phyloP scores from a whole-genome alignment of 2,329 filamentous ascomycete species.

The Tolypocladium tundrense region DNA sequence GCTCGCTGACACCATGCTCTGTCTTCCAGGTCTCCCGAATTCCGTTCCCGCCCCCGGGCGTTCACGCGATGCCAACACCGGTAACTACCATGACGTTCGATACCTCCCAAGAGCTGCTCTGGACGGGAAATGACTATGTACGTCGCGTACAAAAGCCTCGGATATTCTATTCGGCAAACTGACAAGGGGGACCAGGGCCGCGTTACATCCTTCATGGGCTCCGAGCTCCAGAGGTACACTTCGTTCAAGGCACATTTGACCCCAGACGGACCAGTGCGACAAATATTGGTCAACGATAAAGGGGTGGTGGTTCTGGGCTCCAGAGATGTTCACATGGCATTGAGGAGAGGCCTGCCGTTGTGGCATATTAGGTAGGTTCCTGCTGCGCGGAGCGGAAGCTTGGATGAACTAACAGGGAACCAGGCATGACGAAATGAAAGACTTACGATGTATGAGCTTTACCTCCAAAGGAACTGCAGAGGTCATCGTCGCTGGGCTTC shows the following conservation, averaged over 20 bases:
- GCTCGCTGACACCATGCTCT: constrained; percentile 6
- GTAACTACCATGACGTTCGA: constrained; percentile 83
- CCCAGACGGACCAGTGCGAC: constrained; percentile 69
- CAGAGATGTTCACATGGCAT: constrained; percentile 80
- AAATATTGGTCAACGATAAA: constrained; percentile 84
- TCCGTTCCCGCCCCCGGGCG: constrained; percentile 66
- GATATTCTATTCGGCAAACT: constrained; percentile 6
- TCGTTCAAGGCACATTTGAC: constrained; percentile 72
- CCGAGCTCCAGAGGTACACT: constrained; percentile 79
- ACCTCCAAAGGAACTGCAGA: constrained; percentile 76
- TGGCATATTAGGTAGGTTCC: constrained; percentile 66
- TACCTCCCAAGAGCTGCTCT: constrained; percentile 77
- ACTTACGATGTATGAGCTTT: constrained; percentile 91
- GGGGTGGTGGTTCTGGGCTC: constrained; percentile 80
- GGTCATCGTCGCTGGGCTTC: constrained; percentile 78
- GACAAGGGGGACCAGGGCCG: constrained; percentile 53
- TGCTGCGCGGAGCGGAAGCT: background rate
- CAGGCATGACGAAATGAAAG: constrained; percentile 67
- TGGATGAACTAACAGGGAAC: background rate
- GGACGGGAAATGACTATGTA: constrained; percentile 88
- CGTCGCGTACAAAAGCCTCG: constrained; percentile 17
- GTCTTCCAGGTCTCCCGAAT: constrained; percentile 62
- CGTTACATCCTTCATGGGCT: constrained; percentile 78
- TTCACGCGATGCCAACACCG: constrained; percentile 58
- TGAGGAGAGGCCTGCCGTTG: constrained; percentile 68